These are phyloP conservation scores for Nemania abortiva DNA, from an alignment of 2,329 filamentous ascomycete species.

Conservation along the genomic window DNA sequence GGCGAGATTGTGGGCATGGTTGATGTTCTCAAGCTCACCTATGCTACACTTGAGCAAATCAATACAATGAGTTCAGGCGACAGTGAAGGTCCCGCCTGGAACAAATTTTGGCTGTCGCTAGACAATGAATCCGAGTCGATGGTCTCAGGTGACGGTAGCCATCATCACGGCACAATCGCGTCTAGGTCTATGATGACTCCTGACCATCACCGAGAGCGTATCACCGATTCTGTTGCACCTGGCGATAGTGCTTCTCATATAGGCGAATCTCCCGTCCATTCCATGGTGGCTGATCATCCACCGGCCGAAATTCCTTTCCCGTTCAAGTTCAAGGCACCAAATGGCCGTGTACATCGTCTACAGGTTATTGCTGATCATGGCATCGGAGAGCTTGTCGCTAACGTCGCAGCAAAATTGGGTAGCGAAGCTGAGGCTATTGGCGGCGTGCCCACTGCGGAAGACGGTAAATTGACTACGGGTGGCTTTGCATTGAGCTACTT, in stretches of 20 bases:
- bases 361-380: constrained; percentile 86
- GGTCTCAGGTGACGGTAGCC: constrained; percentile 90
- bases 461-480: constrained; percentile 79
- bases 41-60: constrained; percentile 96
- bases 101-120: constrained; percentile 99
- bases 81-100: constrained; percentile 96
- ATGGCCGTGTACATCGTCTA: constrained; percentile 91
- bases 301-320: constrained; percentile 84
- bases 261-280: constrained; percentile 82
- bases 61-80: constrained; percentile 93
- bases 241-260: constrained; percentile 95
- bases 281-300: constrained; percentile 67
- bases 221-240: constrained; percentile 84
- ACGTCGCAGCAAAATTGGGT: constrained; percentile 87
- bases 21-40: constrained; percentile 97
- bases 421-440: constrained; percentile 85
- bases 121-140: constrained; percentile 95
- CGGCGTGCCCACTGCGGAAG: constrained; percentile 80
- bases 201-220: constrained; percentile 76
- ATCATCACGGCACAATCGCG: constrained; percentile 71
- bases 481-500: constrained; percentile 96
- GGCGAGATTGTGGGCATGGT: constrained; percentile 99
- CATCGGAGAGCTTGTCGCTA: constrained; percentile 80
- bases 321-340: constrained; percentile 99
- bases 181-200: constrained; percentile 85